These are phyloP conservation scores for Phytophthora cajani DNA, from an alignment of 352 stramenopile species.

Conservation along the genomic window DNA sequence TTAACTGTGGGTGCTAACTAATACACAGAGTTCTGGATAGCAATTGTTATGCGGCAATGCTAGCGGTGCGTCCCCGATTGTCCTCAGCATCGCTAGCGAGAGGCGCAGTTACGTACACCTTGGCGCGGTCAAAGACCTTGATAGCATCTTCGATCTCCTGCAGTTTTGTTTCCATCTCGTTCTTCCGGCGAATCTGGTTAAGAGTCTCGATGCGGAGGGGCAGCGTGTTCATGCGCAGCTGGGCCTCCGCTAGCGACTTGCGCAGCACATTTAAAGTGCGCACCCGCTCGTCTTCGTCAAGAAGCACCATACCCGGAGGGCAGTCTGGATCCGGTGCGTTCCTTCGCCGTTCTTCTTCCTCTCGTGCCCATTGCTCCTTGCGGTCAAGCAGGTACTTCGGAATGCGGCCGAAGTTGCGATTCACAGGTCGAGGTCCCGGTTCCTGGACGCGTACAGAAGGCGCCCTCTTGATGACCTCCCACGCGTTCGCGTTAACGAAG, in stretches of 20 bases:
- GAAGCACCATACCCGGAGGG: constrained; percentile 83
- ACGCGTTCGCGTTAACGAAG: constrained; percentile 79
- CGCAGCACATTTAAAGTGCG: constrained; percentile 71
- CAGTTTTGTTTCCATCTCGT: constrained; percentile 82
- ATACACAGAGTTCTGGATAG: constrained; percentile 19
- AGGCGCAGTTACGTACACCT: constrained; percentile 83
- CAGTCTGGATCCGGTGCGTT: constrained; percentile 87
- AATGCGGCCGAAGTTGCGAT: constrained; percentile 65
- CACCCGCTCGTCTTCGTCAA: constrained; percentile 84
- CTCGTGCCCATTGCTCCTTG: constrained; percentile 82
- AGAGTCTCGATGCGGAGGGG: constrained; percentile 88
- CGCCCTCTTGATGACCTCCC: constrained; percentile 74
- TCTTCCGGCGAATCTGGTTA: constrained; percentile 81
- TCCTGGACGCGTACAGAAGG: constrained; percentile 31
- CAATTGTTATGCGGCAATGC: constrained; percentile 31
- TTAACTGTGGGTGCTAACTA: constrained; percentile 17
- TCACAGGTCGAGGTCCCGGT: constrained; percentile 7
- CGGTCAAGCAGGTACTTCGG: constrained; percentile 74
- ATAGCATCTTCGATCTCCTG: constrained; percentile 92
- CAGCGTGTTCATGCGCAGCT: constrained; percentile 74
- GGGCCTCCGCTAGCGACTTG: constrained; percentile 64
- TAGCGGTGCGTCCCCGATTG: constrained; percentile 25
- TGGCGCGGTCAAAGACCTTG: constrained; percentile 84
- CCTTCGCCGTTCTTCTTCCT: constrained; percentile 78
- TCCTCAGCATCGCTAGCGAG: constrained; percentile 25